Conservation (phyloP, 192 early-diverging fungal genomes). For the Entomortierella parvispora region DNA sequence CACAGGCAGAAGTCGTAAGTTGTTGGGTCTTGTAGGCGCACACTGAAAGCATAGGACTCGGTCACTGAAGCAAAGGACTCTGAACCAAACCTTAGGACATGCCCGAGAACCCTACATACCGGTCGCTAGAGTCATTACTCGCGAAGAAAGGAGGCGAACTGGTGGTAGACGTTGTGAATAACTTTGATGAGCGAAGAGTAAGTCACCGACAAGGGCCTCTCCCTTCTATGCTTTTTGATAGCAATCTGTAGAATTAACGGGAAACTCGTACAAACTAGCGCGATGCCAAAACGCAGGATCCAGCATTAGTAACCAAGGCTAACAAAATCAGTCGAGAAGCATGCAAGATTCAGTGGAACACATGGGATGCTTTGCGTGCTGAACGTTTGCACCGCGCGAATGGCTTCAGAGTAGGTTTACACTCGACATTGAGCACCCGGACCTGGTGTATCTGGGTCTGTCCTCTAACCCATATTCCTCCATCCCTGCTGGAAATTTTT, state of each 20-base stretch:
- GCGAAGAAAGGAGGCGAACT: slow-evolving; percentile 67
- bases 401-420: slow-evolving; percentile 68
- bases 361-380: slow-evolving; percentile 68
- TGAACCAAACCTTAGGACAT: slow-evolving; percentile 24
- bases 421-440: background rate
- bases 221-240: slow-evolving; percentile 24
- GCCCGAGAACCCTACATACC: slow-evolving; percentile 48
- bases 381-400: slow-evolving; percentile 77
- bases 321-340: slow-evolving; percentile 71
- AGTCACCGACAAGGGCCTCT: slow-evolving; percentile 20
- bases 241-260: background rate
- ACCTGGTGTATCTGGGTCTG: background rate
- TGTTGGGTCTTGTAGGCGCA: too few species aligned
- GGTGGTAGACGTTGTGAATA: slow-evolving; percentile 67
- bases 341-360: slow-evolving; percentile 67
- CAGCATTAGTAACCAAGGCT: slow-evolving; percentile 69
- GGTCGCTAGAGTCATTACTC: slow-evolving; percentile 52
- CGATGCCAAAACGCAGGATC: slow-evolving; percentile 72
- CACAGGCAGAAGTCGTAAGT: slow-evolving; percentile 70
- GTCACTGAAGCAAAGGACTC: background rate
- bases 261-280: slow-evolving; percentile 42
- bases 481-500: slow-evolving; percentile 8
- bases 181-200: slow-evolving; percentile 71
- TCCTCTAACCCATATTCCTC: background rate
- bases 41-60: background rate